A percentile compares a stretch with the other conserved stretches of the same genome.
Conservation (phyloP, 192 early-diverging fungal genomes). For the Phlyctochytrium bullatum region DNA sequence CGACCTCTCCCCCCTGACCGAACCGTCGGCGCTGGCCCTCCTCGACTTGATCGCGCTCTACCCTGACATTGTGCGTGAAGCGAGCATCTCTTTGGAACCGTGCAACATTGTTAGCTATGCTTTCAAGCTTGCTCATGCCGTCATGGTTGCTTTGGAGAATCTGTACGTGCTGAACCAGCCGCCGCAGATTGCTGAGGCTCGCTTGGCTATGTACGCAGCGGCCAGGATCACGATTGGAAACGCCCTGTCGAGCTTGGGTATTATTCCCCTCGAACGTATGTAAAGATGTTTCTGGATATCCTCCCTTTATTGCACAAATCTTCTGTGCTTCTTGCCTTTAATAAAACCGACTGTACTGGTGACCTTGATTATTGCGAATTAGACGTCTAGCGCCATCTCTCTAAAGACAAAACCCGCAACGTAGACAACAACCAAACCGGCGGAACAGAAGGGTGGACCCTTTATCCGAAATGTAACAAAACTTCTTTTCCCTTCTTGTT, state of each 20-base stretch:
- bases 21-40: slow-evolving; percentile 67
- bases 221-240: slow-evolving; percentile 85
- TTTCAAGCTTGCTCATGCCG: slow-evolving; percentile 75
- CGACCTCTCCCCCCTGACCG: slow-evolving; percentile 66
- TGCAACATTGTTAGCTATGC: slow-evolving; percentile 82
- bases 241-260: slow-evolving; percentile 75
- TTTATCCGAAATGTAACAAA: neutral
- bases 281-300: slow-evolving; percentile 53
- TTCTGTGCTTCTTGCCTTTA: slow-evolving; percentile 8
- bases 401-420: no score
- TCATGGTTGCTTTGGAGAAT: slow-evolving; percentile 74
- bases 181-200: slow-evolving; percentile 75
- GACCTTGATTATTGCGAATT: no score
- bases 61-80: slow-evolving; percentile 77
- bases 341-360: no score
- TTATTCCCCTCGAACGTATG: slow-evolving; percentile 88
- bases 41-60: slow-evolving; percentile 76
- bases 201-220: slow-evolving; percentile 81
- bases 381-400: no score
- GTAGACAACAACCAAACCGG: no score
- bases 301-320: no score
- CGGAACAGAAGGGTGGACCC: neutral
- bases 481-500: neutral
- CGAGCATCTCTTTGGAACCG: slow-evolving; percentile 71
- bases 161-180: slow-evolving; percentile 75